Conservation (phyloP, 345 rosid genomes). For the Populus ilicifolia region DNA sequence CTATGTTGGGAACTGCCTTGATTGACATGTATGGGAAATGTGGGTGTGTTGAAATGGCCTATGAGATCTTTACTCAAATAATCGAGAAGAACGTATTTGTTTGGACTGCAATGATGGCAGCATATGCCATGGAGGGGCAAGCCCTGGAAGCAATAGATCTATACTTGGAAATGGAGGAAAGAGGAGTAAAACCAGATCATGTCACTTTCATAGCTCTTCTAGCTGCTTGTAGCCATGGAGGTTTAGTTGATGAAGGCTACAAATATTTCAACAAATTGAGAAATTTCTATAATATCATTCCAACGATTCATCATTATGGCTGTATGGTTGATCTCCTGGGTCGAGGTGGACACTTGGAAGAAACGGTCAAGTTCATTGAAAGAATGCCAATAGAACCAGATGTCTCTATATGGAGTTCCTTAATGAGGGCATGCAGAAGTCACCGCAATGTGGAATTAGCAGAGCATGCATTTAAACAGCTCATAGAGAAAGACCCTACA, state of each 20-base stretch:
- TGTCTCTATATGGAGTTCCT: constrained; percentile 11
- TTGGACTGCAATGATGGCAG: constrained; percentile 8
- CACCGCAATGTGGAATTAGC: constrained; percentile 9
- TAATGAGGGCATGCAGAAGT: constrained; percentile 8
- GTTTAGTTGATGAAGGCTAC: constrained; percentile 25
- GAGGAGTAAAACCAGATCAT: constrained; percentile 16
- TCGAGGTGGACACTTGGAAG: constrained; percentile 8
- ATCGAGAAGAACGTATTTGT: constrained; percentile 3
- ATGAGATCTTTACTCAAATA: not conserved
- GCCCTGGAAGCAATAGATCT: constrained; percentile 4
- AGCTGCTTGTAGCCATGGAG: constrained; percentile 27
- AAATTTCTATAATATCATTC: constrained; percentile 14
- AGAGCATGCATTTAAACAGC: constrained; percentile 22
- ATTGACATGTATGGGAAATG: constrained; percentile 33
- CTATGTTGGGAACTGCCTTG: constrained; percentile 16
- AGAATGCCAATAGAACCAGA: constrained; percentile 24
- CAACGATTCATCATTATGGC: constrained; percentile 8
- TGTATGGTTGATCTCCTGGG: constrained; percentile 15
- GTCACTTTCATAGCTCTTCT: constrained; percentile 24
- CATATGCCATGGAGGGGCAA: constrained; percentile 3
- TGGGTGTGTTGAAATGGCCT: constrained; percentile 1
- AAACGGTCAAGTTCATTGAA: constrained; percentile 13
- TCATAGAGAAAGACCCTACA: constrained; percentile 16
- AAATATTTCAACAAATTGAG: constrained; percentile 17
- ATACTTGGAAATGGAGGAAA: constrained; percentile 20